These are phyloP conservation scores for Miscanthus lutarioriparius DNA, from an alignment of 176 grass and related monocot species.

Conservation along the genomic window DNA sequence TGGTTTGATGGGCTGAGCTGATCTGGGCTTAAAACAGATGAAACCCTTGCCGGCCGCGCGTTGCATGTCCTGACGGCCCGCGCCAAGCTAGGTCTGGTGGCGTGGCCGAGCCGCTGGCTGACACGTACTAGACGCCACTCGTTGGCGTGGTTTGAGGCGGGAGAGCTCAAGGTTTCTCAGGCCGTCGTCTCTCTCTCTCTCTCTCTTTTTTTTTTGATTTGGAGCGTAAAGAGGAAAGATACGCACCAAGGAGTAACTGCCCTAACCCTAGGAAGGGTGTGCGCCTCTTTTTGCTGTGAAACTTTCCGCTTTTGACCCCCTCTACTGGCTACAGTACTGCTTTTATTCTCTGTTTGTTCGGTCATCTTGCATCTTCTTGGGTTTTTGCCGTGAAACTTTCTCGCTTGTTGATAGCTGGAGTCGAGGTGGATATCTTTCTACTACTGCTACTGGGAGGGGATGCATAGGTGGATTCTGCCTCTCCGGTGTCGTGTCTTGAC, in stretches of 20 bases:
- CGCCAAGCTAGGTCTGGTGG: background rate
- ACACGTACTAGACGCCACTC: background rate
- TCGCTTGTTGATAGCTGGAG: no score
- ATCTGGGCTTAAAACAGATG: background rate
- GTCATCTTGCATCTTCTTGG: background rate
- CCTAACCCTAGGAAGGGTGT: no score
- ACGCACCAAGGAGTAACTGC: background rate
- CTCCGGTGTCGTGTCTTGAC: no score
- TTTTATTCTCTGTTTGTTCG: background rate
- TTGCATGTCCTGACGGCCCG: background rate
- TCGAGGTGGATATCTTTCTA: no score
- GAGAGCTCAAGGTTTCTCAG: background rate
- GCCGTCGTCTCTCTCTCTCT: no score
- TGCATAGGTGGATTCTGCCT: no score
- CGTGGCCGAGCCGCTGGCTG: rapidly evolving
- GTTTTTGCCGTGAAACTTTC: no score
- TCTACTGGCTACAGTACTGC: background rate
- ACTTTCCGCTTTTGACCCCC: background rate
- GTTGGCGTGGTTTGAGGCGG: background rate
- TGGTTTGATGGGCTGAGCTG: background rate
- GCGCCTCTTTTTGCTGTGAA: background rate
- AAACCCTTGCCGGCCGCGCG: background rate
- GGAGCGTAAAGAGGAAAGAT: no score
- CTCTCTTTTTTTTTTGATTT: background rate
- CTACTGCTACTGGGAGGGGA: no score